Evolutionary conservation across 2,329 filamentous ascomycete genomes (phyloP), one percentile per base, ranked within the genome.

Genomic region (Lasiodiplodia citricola): DNA sequence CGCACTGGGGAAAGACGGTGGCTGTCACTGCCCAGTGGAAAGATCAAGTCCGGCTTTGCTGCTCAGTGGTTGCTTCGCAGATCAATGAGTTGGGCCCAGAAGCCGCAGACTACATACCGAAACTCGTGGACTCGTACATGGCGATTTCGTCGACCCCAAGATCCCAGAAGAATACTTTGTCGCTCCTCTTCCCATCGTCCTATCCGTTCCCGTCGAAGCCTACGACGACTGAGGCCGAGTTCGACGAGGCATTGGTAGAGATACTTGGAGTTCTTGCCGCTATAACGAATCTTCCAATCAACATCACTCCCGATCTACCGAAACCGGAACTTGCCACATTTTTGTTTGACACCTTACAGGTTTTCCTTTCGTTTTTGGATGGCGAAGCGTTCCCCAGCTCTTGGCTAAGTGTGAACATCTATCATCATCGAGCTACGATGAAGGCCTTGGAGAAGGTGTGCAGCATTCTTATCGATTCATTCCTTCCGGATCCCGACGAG

Each of bases 341-440:
- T 52, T 79, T 97, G 11, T 90, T 93, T 72, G 92, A 94, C 74
- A 88, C 91, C 0, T 86, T 99, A 31, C 90, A 92, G 70, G 91
- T 97, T 8, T 91, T 97, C 75, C 92, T 94, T 80, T 97, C 94
- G 72, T 93, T 99, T 66, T 83, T 99, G 13, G 89, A 91, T 69
- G 94, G 94, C 73, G 92, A 96, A 75, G 93, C 96, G 0, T 98
- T 97, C 80, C 96, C 96, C 0, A 84, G 88, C 21, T 90, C 88
- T 69, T 99, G 96, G 96, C 84, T 99, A 55, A 98, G 94, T 78
- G 88, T 97, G 67, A 92, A 96, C 75, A 96, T 98, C 51, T 96
- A 92, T 80, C 92, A 97, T 75, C 93, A 97, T 82, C 93, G 93
- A 76, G 95, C 94, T 21, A 92, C 92, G 1, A 93, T 98, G 86